A percentile compares a stretch with the other conserved stretches of the same genome.
These are phyloP conservation scores for Candida rishiriensis DNA, from an alignment of 805 yeast genomes.

Conservation along the genomic window DNA sequence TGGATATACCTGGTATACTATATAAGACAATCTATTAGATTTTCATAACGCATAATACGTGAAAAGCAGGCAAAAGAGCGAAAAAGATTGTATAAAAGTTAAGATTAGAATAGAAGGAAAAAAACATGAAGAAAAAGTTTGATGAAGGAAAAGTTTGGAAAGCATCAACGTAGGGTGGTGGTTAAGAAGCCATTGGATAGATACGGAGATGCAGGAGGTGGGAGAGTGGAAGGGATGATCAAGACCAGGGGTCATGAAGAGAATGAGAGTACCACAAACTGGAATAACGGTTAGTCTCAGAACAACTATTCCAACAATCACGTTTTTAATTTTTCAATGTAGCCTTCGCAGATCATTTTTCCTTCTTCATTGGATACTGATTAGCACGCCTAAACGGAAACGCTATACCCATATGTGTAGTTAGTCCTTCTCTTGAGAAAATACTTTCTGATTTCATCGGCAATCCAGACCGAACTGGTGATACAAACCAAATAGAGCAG, in stretches of 20 bases:
- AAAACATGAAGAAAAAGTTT: too few species aligned
- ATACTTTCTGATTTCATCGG: constrained; percentile 77
- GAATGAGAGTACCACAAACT: too few species aligned
- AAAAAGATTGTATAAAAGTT: too few species aligned
- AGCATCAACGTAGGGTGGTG: too few species aligned
- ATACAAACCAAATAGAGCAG: constrained; percentile 55
- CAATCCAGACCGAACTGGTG: constrained; percentile 78
- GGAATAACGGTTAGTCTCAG: too few species aligned
- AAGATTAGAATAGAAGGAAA: too few species aligned
- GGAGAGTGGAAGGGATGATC: not conserved
- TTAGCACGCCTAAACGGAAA: constrained; percentile 19
- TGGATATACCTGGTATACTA: not conserved
- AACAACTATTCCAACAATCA: not conserved
- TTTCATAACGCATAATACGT: too few species aligned
- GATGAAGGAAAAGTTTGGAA: too few species aligned
- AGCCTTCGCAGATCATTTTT: not conserved
- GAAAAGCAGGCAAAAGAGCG: too few species aligned
- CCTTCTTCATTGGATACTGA: not conserved
- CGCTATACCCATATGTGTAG: constrained; percentile 24
- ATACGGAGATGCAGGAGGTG: too few species aligned
- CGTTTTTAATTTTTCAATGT: not conserved
- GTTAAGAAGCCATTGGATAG: too few species aligned
- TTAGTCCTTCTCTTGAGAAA: constrained; percentile 15
- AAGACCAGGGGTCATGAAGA: not conserved
- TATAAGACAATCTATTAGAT: not conserved